Evolutionary conservation across 768 basidiomycete genomes (phyloP).

Genomic region (Galerina marginata): DNA sequence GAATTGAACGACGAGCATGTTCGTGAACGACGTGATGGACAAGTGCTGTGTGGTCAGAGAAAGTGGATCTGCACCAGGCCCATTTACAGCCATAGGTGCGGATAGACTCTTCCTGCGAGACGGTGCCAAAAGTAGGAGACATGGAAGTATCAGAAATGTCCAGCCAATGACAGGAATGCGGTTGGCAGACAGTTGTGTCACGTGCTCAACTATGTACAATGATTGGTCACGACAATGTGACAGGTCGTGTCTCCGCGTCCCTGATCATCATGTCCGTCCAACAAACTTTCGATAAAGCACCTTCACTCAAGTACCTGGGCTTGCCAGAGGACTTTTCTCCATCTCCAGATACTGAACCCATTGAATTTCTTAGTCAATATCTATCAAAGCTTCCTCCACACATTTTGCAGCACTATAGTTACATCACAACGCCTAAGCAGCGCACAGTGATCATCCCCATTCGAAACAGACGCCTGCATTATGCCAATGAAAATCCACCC

Average conservation of each 20-base stretch:
- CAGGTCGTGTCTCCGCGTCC: constrained; percentile 17
- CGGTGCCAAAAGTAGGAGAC: background rate
- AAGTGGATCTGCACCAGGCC: constrained; percentile 57
- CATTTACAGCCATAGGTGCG: constrained; percentile 49
- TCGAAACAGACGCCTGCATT: constrained; percentile 75
- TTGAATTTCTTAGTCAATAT: constrained; percentile 67
- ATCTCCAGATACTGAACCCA: constrained; percentile 59
- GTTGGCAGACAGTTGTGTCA: too few species aligned
- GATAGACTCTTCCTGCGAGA: constrained; percentile 7
- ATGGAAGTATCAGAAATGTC: background rate
- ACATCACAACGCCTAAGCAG: constrained; percentile 62
- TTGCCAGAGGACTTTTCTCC: constrained; percentile 65
- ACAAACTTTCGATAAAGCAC: constrained; percentile 36
- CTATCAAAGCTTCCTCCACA: constrained; percentile 71
- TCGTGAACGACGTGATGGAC: constrained; percentile 50
- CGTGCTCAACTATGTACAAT: background rate
- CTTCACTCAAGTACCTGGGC: constrained; percentile 54
- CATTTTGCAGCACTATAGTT: constrained; percentile 51
- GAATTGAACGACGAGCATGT: constrained; percentile 50
- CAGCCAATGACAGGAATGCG: too few species aligned
- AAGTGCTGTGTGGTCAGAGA: constrained; percentile 42
- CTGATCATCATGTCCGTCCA: constrained; percentile 17
- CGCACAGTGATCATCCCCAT: constrained; percentile 67
- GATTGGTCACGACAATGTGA: constrained; percentile 19
- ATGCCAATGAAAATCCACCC: constrained; percentile 56